Evolutionary conservation across 768 basidiomycete genomes (phyloP).

Genomic region (Rhizopogon vinicolor): DNA sequence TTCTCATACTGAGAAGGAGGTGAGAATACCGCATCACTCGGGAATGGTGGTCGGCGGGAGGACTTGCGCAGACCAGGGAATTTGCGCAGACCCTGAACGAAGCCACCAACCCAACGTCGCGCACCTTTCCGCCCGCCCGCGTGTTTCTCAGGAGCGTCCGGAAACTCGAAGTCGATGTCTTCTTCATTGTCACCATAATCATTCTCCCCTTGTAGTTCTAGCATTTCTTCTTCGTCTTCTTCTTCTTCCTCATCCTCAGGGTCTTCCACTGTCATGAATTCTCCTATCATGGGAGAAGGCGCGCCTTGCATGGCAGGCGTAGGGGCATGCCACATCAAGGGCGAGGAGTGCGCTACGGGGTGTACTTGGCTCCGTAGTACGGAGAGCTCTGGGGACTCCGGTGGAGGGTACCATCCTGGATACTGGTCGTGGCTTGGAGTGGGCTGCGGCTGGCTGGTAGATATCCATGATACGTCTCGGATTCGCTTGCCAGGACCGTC

Average conservation of each 20-base stretch:
- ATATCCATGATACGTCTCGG: not conserved
- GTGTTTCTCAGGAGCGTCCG: not conserved
- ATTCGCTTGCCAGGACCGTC: not conserved
- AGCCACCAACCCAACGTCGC: conserved; percentile 19
- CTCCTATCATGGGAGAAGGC: conserved; percentile 19
- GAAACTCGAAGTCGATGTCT: not conserved
- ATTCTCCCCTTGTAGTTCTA: conserved; percentile 6
- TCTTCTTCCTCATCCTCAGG: conserved; percentile 1
- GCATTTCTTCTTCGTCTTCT: not conserved
- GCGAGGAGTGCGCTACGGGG: not conserved
- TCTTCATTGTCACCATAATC: not conserved
- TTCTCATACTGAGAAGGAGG: not conserved
- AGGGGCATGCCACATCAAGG: conserved; percentile 24
- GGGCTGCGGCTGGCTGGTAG: not conserved
- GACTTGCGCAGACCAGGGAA: conserved; percentile 10
- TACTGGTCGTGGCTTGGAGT: not conserved
- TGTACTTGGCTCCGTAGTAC: not conserved
- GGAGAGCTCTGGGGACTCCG: conserved; percentile 8
- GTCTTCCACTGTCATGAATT: conserved; percentile 24
- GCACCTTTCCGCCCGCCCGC: conserved; percentile 2
- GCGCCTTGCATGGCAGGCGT: conserved; percentile 16
- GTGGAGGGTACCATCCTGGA: conserved; percentile 4
- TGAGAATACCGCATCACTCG: not conserved
- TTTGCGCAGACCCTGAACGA: conserved; percentile 31
- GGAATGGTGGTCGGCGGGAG: not conserved